Evolutionary conservation across 148 eudicot genomes (phyloP), one percentile per base, ranked within the genome.

Genomic region (Amaranthus palmeri): DNA sequence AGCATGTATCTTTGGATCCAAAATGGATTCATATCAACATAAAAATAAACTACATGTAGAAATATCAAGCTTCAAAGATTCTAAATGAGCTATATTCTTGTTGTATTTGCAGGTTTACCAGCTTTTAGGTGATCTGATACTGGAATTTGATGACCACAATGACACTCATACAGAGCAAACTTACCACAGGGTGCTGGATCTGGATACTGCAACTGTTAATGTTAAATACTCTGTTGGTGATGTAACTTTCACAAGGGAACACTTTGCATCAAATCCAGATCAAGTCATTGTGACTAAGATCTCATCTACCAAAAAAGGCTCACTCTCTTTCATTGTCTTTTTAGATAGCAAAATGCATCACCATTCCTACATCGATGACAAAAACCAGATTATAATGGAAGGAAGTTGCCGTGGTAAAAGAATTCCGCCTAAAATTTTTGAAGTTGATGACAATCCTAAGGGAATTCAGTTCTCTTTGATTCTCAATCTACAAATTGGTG

Each of bases 221-320:
- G 89, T 90, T 44, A 83, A 72, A 60, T 93, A 90, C 71, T 82
- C 89, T 25, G 82, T 78, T 8, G 90, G 88, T 47, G 88, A 79
- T 66, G 75, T 85, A 10, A 87, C 86, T 52, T 88, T 79, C 71
- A 80, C 74, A 13, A 86, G 98, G 76, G 86, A 93, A 73, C 90
- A 90, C 68, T 93, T 93, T 72, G 86, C 85, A 68, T 93, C 98
- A 42, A 79, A 87, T 68, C 95, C 95, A 8, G 92, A 93, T 79
- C 88, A 88, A 83, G 96, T 85, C 53, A 85, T 93, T 12, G 95
- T 72, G 61, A 83, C 90, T 63, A 90, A 83, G 80, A 83, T 93
- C 70, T 82, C 96, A 54, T 80, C 83, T 45, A 87, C 79, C 80
- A 84, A 87, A 81, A 77, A 87, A 0, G 87, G 87, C 7, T 80